phyloP scores from a whole-genome alignment of 805 yeast genomes.

The Candida rishiriensis region DNA sequence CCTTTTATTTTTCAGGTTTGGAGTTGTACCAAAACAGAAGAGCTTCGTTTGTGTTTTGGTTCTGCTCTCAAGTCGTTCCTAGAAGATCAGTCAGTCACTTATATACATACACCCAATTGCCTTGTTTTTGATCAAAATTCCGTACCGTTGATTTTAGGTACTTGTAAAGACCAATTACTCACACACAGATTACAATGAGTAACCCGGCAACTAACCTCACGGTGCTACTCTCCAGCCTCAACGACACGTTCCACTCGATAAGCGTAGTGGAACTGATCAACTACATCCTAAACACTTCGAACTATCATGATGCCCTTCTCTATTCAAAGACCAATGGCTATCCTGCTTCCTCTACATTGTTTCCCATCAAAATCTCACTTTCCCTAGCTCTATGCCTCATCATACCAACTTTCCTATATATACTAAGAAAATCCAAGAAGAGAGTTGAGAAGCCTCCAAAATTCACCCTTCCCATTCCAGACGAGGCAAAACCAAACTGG shows the following conservation, averaged over 20 bases:
- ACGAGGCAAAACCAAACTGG: conserved; percentile 85
- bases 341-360: conserved; percentile 8
- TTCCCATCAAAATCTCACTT: conserved; percentile 28
- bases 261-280: conserved; percentile 14
- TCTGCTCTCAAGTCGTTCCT: too few species aligned
- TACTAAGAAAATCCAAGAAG: conserved; percentile 22
- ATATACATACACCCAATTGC: too few species aligned
- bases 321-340: not conserved
- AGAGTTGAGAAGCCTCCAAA: conserved; percentile 35
- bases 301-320: conserved; percentile 6
- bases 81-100: too few species aligned
- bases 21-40: too few species aligned
- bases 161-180: too few species aligned
- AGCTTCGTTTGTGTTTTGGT: too few species aligned
- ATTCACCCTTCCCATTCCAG: conserved; percentile 58
- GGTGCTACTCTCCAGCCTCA: conserved; percentile 18
- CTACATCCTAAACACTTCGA: conserved; percentile 12
- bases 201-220: conserved; percentile 13
- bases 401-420: conserved; percentile 16
- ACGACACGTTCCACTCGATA: conserved; percentile 19
- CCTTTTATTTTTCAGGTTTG: too few species aligned
- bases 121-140: too few species aligned
- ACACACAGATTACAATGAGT: too few species aligned
- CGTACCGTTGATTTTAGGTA: too few species aligned
- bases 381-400: conserved; percentile 22